These are phyloP conservation scores for Gautieria morchelliformis DNA, from an alignment of 768 basidiomycete species.

Conservation along the genomic window DNA sequence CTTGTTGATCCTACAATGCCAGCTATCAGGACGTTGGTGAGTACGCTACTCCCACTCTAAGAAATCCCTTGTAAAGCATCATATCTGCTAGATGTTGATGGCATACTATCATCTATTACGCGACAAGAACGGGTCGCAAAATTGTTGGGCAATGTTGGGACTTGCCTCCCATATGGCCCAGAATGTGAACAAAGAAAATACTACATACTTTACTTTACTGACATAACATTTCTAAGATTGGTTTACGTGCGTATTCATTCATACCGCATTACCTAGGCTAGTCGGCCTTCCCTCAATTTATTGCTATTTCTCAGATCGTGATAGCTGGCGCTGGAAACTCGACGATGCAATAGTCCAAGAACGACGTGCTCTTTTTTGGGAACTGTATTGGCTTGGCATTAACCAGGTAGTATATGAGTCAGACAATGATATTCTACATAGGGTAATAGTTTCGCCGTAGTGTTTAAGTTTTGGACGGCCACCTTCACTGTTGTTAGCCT, in stretches of 20 bases:
- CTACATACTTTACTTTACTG: too few species aligned
- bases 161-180: slow-evolving; percentile 48
- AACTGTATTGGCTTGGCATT: slow-evolving; percentile 54
- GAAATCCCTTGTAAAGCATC: not conserved
- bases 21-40: slow-evolving; percentile 47
- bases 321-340: slow-evolving; percentile 52
- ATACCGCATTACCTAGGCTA: too few species aligned
- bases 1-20: slow-evolving; percentile 41
- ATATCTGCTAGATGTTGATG: slow-evolving; percentile 27
- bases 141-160: slow-evolving; percentile 49
- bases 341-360: slow-evolving; percentile 32
- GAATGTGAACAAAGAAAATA: slow-evolving; percentile 35
- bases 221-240: slow-evolving; percentile 28
- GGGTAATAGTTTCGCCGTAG: slow-evolving; percentile 5
- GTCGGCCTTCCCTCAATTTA: too few species aligned
- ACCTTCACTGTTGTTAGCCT: slow-evolving; percentile 14
- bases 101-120: slow-evolving; percentile 45
- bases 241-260: slow-evolving; percentile 37
- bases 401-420: slow-evolving; percentile 35
- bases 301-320: slow-evolving; percentile 35
- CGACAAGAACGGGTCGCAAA: slow-evolving; percentile 37
- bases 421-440: not conserved
- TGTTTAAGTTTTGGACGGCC: slow-evolving; percentile 20
- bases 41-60: slow-evolving; percentile 27
- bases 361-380: slow-evolving; percentile 57